These are phyloP conservation scores for Salix arbutifolia DNA, from an alignment of 345 rosid genomes.

Conservation along the genomic window DNA sequence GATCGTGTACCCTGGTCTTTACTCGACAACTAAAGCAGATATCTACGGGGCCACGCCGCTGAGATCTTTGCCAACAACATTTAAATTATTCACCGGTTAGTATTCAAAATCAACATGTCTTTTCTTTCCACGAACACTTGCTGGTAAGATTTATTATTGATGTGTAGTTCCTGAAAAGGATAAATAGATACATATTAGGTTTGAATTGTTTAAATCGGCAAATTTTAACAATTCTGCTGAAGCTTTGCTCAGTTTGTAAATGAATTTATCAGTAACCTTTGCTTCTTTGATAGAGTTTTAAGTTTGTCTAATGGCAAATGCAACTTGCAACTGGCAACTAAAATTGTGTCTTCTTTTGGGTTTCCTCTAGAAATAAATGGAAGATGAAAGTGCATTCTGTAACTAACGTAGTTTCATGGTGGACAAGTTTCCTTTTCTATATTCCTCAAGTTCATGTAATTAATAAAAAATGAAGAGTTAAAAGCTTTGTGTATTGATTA, in stretches of 20 bases:
- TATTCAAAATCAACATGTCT: constrained; percentile 4
- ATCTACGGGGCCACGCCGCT: constrained; percentile 71
- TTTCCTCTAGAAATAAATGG: neutral
- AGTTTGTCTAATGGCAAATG: neutral
- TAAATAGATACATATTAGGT: neutral
- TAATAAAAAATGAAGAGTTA: neutral
- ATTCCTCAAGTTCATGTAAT: neutral
- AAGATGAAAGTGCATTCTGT: neutral
- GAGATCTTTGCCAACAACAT: constrained; percentile 81
- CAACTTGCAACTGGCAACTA: neutral
- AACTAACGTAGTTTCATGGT: neutral
- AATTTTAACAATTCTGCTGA: neutral
- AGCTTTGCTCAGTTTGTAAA: neutral
- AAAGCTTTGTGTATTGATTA: neutral
- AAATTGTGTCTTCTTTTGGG: neutral
- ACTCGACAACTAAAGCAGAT: constrained; percentile 61
- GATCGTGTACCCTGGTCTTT: constrained; percentile 95
- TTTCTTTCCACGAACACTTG: neutral
- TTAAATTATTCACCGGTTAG: constrained; percentile 87
- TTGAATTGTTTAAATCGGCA: neutral
- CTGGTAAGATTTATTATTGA: neutral
- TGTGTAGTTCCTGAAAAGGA: neutral
- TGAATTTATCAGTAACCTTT: neutral
- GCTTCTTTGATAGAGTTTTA: neutral
- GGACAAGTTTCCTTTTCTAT: neutral